Evolutionary conservation across 768 basidiomycete species (phyloP).

Genomic region (Tricholoma bakamatsutake): DNA sequence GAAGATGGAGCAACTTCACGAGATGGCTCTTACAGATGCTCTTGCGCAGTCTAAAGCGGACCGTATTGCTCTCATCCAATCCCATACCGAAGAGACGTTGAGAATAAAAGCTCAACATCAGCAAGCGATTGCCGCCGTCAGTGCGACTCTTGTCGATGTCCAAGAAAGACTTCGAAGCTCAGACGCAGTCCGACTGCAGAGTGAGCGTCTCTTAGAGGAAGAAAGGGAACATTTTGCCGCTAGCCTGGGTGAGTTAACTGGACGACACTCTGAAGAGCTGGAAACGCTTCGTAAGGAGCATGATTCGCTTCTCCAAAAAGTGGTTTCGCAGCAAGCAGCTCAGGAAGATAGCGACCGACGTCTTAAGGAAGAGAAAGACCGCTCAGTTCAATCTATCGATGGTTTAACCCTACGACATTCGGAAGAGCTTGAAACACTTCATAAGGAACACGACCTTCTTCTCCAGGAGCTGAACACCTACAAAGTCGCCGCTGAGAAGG

Average conservation of each 20-base stretch:
- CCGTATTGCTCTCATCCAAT: constrained; percentile 22
- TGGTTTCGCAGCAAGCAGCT: constrained; percentile 53
- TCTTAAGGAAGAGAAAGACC: constrained; percentile 42
- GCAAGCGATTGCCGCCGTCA: constrained; percentile 34
- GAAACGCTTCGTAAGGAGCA: constrained; percentile 42
- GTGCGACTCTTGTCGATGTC: constrained; percentile 32
- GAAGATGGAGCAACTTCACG: constrained; percentile 43
- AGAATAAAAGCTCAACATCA: constrained; percentile 43
- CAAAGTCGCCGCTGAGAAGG: constrained; percentile 47
- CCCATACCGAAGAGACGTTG: constrained; percentile 32
- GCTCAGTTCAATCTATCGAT: constrained; percentile 36
- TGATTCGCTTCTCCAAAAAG: constrained; percentile 47
- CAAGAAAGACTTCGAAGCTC: constrained; percentile 30
- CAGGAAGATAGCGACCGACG: constrained; percentile 38
- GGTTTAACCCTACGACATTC: constrained; percentile 45
- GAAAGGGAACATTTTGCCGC: constrained; percentile 42
- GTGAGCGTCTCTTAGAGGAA: constrained; percentile 31
- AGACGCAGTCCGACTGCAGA: constrained; percentile 31
- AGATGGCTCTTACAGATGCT: constrained; percentile 29
- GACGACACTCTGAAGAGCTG: constrained; percentile 42
- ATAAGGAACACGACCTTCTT: constrained; percentile 45
- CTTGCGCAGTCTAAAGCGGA: constrained; percentile 22
- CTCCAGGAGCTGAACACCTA: constrained; percentile 55
- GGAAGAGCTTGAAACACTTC: constrained; percentile 40
- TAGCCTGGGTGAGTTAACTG: constrained; percentile 44